phyloP scores from a whole-genome alignment of 495 filamentous ascomycete species.

The Podospora pseudoanserina region DNA sequence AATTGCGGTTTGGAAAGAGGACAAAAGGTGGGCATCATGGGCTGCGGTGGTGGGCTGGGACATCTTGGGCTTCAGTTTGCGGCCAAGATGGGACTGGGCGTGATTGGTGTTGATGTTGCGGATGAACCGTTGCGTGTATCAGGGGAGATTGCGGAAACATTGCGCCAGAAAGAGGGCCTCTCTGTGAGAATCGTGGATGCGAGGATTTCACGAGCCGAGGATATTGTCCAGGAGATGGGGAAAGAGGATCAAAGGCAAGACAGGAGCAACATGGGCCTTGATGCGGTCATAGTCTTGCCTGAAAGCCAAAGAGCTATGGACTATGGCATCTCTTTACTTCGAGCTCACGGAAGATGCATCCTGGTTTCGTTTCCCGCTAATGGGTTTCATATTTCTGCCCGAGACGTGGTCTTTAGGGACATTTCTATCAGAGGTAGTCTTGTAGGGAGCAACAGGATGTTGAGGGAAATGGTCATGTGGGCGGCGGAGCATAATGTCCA shows the following conservation, averaged over 20 bases:
- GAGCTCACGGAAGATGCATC: conserved; percentile 39
- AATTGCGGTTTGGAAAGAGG: conserved; percentile 42
- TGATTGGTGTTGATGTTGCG: conserved; percentile 44
- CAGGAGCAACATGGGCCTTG: conserved; percentile 36
- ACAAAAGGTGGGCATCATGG: conserved; percentile 49
- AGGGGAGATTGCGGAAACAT: background rate
- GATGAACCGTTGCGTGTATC: conserved; percentile 24
- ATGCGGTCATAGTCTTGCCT: conserved; percentile 44
- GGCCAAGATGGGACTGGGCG: conserved; percentile 50
- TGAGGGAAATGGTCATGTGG: conserved; percentile 37
- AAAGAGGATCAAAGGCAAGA: conserved; percentile 32
- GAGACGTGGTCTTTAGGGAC: conserved; percentile 40
- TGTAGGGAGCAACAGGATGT: conserved; percentile 34
- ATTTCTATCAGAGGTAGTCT: conserved; percentile 37
- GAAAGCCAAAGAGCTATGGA: conserved; percentile 41
- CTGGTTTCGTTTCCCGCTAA: conserved; percentile 38
- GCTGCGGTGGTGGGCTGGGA: conserved; percentile 52
- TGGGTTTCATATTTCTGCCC: conserved; percentile 37
- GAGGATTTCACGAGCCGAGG: conserved; percentile 12
- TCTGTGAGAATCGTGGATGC: conserved; percentile 23
- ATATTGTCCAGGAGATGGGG: conserved; percentile 20
- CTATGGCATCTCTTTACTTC: conserved; percentile 39
- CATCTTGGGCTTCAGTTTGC: conserved; percentile 57
- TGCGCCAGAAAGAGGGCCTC: no score
- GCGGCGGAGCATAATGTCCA: conserved; percentile 31